Conservation (phyloP, 768 basidiomycete genomes). For the Auricularia cornea region DNA sequence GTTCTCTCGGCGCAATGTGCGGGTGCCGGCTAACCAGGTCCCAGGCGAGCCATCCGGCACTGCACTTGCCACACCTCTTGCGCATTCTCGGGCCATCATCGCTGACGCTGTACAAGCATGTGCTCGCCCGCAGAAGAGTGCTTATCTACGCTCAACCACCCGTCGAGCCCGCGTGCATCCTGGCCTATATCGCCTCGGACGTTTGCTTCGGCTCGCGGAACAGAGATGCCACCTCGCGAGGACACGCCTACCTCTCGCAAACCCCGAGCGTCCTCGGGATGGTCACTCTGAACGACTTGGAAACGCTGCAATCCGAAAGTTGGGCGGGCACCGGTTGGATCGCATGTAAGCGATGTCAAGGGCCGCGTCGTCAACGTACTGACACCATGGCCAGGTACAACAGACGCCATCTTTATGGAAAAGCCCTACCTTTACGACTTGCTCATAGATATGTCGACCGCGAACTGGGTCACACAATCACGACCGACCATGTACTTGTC, state of each 20-base stretch:
- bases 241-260: not conserved
- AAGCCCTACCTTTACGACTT: slow-evolving; percentile 74
- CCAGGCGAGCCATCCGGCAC: slow-evolving; percentile 39
- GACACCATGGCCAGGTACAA: slow-evolving; percentile 42
- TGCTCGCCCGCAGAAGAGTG: slow-evolving; percentile 65
- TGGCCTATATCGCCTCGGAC: slow-evolving; percentile 55
- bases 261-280: slow-evolving; percentile 56
- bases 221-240: not conserved
- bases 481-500: slow-evolving; percentile 62
- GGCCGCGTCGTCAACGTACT: not conserved
- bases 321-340: slow-evolving; percentile 67
- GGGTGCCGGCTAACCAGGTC: slow-evolving; percentile 4
- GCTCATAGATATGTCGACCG: slow-evolving; percentile 69
- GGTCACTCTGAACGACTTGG: slow-evolving; percentile 69
- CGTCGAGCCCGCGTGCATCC: slow-evolving; percentile 68
- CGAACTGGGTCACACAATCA: slow-evolving; percentile 39
- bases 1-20: not conserved
- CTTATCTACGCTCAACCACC: slow-evolving; percentile 74
- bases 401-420: slow-evolving; percentile 78
- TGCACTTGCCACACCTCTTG: slow-evolving; percentile 68
- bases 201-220: slow-evolving; percentile 36
- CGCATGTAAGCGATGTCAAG: slow-evolving; percentile 44
- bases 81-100: slow-evolving; percentile 72
- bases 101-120: slow-evolving; percentile 71
- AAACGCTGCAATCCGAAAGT: slow-evolving; percentile 48